phyloP scores from a whole-genome alignment of 495 filamentous ascomycete species.

The Podospora bellae-mahoneyi region DNA sequence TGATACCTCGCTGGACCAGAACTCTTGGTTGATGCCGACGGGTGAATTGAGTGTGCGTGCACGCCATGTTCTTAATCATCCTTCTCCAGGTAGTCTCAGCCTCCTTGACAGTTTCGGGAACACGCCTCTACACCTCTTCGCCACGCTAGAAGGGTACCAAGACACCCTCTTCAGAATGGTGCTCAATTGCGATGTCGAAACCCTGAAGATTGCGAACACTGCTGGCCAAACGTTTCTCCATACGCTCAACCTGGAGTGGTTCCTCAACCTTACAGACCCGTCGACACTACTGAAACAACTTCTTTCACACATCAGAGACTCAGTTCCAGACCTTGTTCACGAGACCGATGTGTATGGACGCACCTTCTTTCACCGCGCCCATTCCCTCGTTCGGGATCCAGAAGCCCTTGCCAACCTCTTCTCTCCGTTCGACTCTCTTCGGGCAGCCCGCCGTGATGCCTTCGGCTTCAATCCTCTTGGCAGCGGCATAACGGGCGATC shows the following conservation, averaged over 20 bases:
- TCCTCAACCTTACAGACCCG: conserved; percentile 23
- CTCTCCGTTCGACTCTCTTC: conserved; percentile 14
- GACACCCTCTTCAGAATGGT: conserved; percentile 33
- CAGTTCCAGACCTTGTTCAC: conserved; percentile 32
- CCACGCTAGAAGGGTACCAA: conserved; percentile 31
- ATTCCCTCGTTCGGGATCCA: conserved; percentile 23
- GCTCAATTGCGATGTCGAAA: conserved; percentile 12
- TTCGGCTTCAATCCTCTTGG: conserved; percentile 33
- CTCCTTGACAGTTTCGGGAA: conserved; percentile 43
- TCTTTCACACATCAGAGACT: conserved; percentile 24
- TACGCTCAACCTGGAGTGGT: conserved; percentile 40
- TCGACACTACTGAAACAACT: conserved; percentile 28
- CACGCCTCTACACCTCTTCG: conserved; percentile 44
- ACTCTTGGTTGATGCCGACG: conserved; percentile 26
- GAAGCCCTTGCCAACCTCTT: conserved; percentile 16
- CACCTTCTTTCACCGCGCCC: conserved; percentile 42
- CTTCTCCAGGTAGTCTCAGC: conserved; percentile 21
- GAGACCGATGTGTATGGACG: conserved; percentile 45
- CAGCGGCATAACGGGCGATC: not conserved
- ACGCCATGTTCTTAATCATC: conserved; percentile 21
- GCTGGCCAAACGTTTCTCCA: conserved; percentile 51
- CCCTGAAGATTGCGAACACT: conserved; percentile 32
- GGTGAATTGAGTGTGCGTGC: conserved; percentile 23
- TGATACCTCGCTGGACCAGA: conserved; percentile 20
- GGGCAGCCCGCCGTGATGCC: conserved; percentile 31